phyloP scores from a whole-genome alignment of 2,329 filamentous ascomycete species.

The Nothophaeocryptopus gaeumannii region DNA sequence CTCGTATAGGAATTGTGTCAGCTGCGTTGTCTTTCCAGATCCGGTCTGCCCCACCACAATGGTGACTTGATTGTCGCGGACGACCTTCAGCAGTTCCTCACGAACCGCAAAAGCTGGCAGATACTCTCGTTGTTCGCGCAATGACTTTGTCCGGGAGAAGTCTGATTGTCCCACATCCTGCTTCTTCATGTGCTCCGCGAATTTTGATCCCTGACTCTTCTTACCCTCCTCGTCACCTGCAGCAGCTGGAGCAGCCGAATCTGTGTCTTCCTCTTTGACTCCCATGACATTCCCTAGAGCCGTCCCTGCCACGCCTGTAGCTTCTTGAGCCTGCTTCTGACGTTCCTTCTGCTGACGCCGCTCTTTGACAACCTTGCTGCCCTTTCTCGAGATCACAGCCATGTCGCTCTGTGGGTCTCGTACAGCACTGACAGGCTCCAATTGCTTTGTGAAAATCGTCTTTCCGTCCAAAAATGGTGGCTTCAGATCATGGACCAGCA shows the following conservation, averaged over 20 bases:
- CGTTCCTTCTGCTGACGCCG: constrained; percentile 87
- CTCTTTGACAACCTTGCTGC: constrained; percentile 88
- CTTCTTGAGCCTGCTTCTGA: constrained; percentile 90
- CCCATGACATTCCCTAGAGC: constrained; percentile 93
- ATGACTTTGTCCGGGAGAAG: constrained; percentile 88
- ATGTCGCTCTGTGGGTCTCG: constrained; percentile 95
- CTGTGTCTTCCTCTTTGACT: constrained; percentile 82
- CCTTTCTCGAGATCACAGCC: constrained; percentile 96
- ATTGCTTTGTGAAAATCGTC: constrained; percentile 94
- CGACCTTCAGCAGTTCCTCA: constrained; percentile 86
- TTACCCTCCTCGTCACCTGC: constrained; percentile 60
- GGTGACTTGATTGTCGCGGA: constrained; percentile 93
- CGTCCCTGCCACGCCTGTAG: constrained; percentile 88
- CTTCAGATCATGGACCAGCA: constrained; percentile 88
- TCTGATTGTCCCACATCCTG: constrained; percentile 76
- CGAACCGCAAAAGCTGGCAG: constrained; percentile 93
- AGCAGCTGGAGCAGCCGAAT: constrained; percentile 74
- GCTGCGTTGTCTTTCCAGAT: constrained; percentile 94
- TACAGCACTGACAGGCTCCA: constrained; percentile 91
- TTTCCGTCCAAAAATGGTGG: constrained; percentile 93
- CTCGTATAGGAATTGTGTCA: constrained; percentile 94
- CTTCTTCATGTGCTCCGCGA: constrained; percentile 86
- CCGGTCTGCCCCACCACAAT: constrained; percentile 97
- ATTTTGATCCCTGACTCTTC: constrained; percentile 67
- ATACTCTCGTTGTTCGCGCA: constrained; percentile 88